Evolutionary conservation across 148 eudicot species (phyloP).

Genomic region (Silene latifolia): DNA sequence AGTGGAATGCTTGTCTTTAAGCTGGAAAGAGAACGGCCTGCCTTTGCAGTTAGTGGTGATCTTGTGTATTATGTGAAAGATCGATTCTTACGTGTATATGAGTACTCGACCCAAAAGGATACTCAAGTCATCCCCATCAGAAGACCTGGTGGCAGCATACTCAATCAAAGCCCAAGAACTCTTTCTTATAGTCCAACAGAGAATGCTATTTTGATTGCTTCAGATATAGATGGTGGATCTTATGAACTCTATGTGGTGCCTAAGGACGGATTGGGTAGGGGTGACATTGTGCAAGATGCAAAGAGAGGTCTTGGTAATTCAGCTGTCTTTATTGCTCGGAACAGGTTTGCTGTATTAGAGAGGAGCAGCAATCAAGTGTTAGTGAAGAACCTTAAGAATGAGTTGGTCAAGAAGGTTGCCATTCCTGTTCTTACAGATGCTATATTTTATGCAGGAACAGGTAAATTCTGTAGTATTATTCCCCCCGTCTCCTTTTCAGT

Average conservation of each 20-base stretch:
- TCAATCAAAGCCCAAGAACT: constrained; percentile 83
- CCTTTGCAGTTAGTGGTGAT: constrained; percentile 80
- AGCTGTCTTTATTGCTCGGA: constrained; percentile 85
- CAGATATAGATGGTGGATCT: constrained; percentile 89
- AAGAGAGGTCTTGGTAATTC: constrained; percentile 78
- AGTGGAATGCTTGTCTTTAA: constrained; percentile 98
- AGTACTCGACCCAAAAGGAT: constrained; percentile 76
- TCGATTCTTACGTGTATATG: constrained; percentile 72
- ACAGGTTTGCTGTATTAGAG: constrained; percentile 91
- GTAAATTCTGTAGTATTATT: constrained; percentile 49
- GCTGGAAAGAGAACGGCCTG: constrained; percentile 96
- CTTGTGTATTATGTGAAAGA: constrained; percentile 82
- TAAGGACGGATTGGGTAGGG: constrained; percentile 72
- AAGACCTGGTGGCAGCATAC: constrained; percentile 76
- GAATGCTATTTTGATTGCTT: constrained; percentile 82
- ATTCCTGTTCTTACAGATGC: constrained; percentile 52
- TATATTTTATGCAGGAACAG: constrained; percentile 88
- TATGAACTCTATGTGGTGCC: constrained; percentile 88
- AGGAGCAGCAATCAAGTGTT: constrained; percentile 74
- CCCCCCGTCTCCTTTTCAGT: not conserved
- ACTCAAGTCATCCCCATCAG: constrained; percentile 81
- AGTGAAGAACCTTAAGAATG: constrained; percentile 85
- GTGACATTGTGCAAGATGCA: constrained; percentile 73
- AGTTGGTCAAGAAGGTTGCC: constrained; percentile 63
- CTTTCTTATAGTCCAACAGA: constrained; percentile 92